Conservation (phyloP, 2,329 filamentous ascomycete genomes). For the Aaosphaeria pasadenensis region DNA sequence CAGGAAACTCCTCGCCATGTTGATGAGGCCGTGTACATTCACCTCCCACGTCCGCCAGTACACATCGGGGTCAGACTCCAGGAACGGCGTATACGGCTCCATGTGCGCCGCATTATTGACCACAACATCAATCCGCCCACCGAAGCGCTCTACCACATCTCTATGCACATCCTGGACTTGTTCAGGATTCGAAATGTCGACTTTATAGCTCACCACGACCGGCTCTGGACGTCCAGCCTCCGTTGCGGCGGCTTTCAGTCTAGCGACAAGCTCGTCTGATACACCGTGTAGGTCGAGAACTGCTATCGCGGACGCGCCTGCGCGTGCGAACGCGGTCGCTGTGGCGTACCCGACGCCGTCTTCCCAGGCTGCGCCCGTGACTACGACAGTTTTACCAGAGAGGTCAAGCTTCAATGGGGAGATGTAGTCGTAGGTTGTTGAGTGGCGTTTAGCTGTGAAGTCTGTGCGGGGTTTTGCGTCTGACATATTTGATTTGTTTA, state of each 20-base stretch:
- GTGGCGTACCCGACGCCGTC: conserved; percentile 9
- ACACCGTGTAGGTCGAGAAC: conserved; percentile 3
- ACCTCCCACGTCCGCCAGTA: conserved; percentile 46
- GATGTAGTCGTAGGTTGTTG: conserved; percentile 10
- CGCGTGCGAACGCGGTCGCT: conserved; percentile 8
- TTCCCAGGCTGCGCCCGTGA: conserved; percentile 9
- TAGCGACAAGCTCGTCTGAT: conserved; percentile 5
- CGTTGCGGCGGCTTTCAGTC: conserved; percentile 2
- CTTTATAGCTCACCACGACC: conserved; percentile 2
- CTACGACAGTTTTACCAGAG: conserved; percentile 5
- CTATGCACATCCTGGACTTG: background rate
- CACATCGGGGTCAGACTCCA: conserved; percentile 33
- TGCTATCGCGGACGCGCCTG: conserved; percentile 7
- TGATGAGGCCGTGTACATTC: conserved; percentile 48
- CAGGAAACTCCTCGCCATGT: conserved; percentile 44
- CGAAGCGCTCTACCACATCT: background rate
- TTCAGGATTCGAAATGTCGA: conserved; percentile 5
- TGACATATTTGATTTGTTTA: background rate
- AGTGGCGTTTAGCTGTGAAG: conserved; percentile 4
- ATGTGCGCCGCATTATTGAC: conserved; percentile 46
- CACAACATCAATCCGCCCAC: conserved; percentile 39
- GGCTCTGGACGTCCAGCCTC: conserved; percentile 7
- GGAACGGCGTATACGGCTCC: conserved; percentile 23
- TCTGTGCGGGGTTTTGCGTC: background rate
- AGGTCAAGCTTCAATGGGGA: conserved; percentile 7